Conservation (phyloP, 2,329 filamentous ascomycete genomes). For the Aspergillus brasiliensis region DNA sequence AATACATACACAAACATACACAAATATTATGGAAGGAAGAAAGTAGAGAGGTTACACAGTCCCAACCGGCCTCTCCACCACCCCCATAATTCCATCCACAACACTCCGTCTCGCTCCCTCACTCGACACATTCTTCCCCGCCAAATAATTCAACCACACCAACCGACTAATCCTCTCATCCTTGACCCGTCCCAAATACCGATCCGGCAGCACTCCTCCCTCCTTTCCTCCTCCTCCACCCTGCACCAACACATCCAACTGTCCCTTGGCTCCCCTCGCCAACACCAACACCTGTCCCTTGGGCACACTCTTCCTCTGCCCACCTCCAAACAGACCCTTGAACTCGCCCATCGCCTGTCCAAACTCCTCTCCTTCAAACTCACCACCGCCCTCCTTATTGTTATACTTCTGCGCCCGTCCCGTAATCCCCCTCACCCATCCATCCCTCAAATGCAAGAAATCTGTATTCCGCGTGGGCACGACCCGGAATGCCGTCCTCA, state of each 20-base stretch:
- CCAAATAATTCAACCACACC: constrained; percentile 88
- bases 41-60: constrained; percentile 56
- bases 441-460: constrained; percentile 88
- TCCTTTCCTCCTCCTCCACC: constrained; percentile 41
- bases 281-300: constrained; percentile 79
- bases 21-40: not conserved
- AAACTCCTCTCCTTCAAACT: constrained; percentile 74
- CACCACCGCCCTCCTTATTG: constrained; percentile 29
- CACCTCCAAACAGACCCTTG: constrained; percentile 77
- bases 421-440: constrained; percentile 83
- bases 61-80: constrained; percentile 84
- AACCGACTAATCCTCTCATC: constrained; percentile 81
- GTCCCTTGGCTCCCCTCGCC: constrained; percentile 65
- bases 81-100: constrained; percentile 82
- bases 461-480: constrained; percentile 92
- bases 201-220: constrained; percentile 47
- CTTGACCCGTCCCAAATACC: constrained; percentile 67
- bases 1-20: constrained; percentile 1
- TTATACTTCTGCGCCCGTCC: constrained; percentile 65
- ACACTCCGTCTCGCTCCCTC: constrained; percentile 79
- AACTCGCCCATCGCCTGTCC: constrained; percentile 74
- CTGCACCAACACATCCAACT: constrained; percentile 67
- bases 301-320: constrained; percentile 66
- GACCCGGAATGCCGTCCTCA: constrained; percentile 79
- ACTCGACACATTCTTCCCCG: constrained; percentile 82